These are phyloP conservation scores for Pseudovirgaria hyperparasitica DNA, from an alignment of 2,329 filamentous ascomycete species.

Conservation along the genomic window DNA sequence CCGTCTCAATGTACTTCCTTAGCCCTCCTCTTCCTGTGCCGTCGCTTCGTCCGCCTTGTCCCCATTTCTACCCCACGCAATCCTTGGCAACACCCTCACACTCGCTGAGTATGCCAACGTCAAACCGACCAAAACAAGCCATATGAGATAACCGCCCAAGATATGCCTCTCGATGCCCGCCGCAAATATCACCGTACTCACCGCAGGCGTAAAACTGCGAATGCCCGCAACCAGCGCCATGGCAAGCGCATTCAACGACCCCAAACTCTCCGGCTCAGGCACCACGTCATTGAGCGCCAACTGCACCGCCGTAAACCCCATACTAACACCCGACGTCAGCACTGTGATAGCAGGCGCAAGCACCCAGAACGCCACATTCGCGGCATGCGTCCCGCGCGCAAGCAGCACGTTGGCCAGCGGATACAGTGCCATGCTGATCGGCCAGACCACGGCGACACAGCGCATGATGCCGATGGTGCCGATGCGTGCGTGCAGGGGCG, in stretches of 20 bases:
- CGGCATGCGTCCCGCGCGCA: conserved; percentile 29
- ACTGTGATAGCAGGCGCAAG: conserved; percentile 31
- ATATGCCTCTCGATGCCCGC: conserved; percentile 50
- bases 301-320: conserved; percentile 60
- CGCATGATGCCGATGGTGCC: conserved; percentile 56
- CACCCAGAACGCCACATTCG: conserved; percentile 44
- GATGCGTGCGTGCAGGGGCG: conserved; percentile 49
- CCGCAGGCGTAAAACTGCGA: conserved; percentile 52
- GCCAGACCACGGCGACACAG: conserved; percentile 45
- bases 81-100: conserved; percentile 20
- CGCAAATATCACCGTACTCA: conserved; percentile 57
- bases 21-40: conserved; percentile 4
- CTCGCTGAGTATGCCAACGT: conserved; percentile 21
- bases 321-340: conserved; percentile 51
- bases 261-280: conserved; percentile 50
- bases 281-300: conserved; percentile 63
- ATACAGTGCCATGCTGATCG: conserved; percentile 45
- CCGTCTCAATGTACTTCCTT: no score
- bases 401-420: conserved; percentile 47
- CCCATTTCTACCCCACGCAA: conserved; percentile 16
- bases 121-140: conserved; percentile 41
- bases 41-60: conserved; percentile 8
- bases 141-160: conserved; percentile 52
- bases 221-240: conserved; percentile 50
- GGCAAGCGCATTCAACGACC: conserved; percentile 57